phyloP scores from a whole-genome alignment of 2,329 filamentous ascomycete genomes.

The Aspergillus carbonarius region DNA sequence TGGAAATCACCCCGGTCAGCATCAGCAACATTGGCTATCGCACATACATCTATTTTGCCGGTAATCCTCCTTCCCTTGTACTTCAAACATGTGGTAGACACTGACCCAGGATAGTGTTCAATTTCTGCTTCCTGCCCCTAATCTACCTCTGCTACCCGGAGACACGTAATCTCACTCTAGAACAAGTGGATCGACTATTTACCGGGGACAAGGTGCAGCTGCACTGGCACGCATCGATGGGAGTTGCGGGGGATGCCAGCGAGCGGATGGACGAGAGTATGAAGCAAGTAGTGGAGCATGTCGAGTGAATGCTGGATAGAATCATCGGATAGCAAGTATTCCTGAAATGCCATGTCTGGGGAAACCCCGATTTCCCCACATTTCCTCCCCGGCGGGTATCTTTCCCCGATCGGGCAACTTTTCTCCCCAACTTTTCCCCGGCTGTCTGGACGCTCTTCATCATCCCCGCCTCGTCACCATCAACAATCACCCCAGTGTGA shows the following conservation, averaged over 20 bases:
- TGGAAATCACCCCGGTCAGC: slow-evolving; percentile 47
- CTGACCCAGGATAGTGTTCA: slow-evolving; percentile 36
- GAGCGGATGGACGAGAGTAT: slow-evolving; percentile 20
- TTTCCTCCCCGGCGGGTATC: slow-evolving; percentile 19
- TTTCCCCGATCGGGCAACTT: slow-evolving; percentile 17
- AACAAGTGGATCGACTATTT: slow-evolving; percentile 40
- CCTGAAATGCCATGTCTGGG: not conserved
- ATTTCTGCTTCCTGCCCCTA: slow-evolving; percentile 51
- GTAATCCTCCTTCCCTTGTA: slow-evolving; percentile 12
- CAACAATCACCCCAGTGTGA: not conserved
- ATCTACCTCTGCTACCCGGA: slow-evolving; percentile 46
- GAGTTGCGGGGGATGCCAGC: slow-evolving; percentile 22
- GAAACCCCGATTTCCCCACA: slow-evolving; percentile 7
- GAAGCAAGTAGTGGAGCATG: slow-evolving; percentile 19
- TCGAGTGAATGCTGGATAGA: slow-evolving; percentile 16
- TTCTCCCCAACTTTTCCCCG: not conserved
- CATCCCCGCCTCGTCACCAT: not conserved
- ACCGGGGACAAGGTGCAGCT: slow-evolving; percentile 31
- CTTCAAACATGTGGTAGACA: not conserved
- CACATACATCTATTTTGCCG: slow-evolving; percentile 47
- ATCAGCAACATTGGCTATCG: slow-evolving; percentile 41
- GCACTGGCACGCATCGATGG: slow-evolving; percentile 32
- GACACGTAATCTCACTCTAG: slow-evolving; percentile 31
- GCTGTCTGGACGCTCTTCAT: not conserved
- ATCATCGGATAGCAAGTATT: too few relatives aligned